These are phyloP conservation scores for Sideroxylon spinosum DNA, from an alignment of 179 eudicot genomes.

Conservation along the genomic window DNA sequence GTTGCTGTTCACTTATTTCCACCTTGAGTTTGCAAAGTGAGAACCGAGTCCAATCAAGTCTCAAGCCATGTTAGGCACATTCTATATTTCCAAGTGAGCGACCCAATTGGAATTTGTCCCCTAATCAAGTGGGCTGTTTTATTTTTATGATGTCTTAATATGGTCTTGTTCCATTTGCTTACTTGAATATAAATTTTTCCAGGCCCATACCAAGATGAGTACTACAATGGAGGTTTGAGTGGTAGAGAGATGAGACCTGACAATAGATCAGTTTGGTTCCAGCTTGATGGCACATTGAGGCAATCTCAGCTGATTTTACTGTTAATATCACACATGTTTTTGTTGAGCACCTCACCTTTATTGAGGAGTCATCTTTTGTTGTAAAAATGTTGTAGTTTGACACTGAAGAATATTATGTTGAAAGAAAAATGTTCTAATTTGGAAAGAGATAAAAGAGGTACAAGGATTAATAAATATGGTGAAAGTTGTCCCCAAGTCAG, in stretches of 20 bases:
- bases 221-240: background rate
- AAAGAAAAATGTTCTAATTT: background rate
- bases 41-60: too few relatives aligned
- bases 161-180: background rate
- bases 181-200: background rate
- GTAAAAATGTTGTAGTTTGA: too few relatives aligned
- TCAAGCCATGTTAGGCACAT: too few relatives aligned
- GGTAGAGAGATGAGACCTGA: background rate
- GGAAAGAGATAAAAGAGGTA: background rate
- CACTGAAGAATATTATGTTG: too few relatives aligned
- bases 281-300: background rate
- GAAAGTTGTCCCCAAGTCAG: background rate
- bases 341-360: background rate
- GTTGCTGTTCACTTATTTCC: too few relatives aligned
- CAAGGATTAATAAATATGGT: slow-evolving; percentile 7
- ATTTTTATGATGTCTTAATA: background rate
- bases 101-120: too few relatives aligned
- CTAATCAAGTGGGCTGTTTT: background rate
- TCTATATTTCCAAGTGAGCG: too few relatives aligned
- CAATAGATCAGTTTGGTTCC: slow-evolving; percentile 11
- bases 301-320: background rate
- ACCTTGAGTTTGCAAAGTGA: too few relatives aligned
- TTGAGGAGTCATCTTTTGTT: background rate
- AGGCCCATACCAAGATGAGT: background rate
- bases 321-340: background rate